Evolutionary conservation across 2,329 filamentous ascomycete genomes (phyloP).

Genomic region (Monascus ruber): DNA sequence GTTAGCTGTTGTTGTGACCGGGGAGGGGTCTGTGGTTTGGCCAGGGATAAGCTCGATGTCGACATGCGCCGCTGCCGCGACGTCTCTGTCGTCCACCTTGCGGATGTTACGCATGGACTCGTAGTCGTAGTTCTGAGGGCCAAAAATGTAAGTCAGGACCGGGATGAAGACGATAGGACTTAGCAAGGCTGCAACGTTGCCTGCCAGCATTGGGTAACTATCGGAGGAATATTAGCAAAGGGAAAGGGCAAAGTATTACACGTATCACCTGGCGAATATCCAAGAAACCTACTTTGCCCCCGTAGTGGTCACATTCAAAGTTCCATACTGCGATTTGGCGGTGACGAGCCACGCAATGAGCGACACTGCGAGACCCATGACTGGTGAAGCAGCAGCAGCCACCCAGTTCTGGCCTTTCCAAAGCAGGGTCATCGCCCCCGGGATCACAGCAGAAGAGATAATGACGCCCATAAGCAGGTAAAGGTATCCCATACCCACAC

Average conservation of each 20-base stretch:
- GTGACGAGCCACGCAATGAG: constrained; percentile 71
- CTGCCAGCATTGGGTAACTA: constrained; percentile 68
- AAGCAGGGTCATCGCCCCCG: constrained; percentile 65
- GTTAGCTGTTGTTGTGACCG: background rate
- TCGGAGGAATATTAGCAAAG: background rate
- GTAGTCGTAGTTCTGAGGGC: constrained; percentile 75
- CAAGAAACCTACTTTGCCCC: constrained; percentile 52
- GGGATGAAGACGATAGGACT: constrained; percentile 66
- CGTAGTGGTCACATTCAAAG: constrained; percentile 60
- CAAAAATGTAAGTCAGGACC: constrained; percentile 58
- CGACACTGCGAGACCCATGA: constrained; percentile 56
- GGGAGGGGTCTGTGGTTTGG: constrained; percentile 19
- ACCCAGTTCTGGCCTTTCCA: constrained; percentile 72
- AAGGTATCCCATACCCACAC: constrained; percentile 78
- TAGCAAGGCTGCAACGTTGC: constrained; percentile 72
- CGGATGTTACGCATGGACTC: constrained; percentile 69
- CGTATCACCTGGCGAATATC: background rate
- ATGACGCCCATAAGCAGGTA: constrained; percentile 89
- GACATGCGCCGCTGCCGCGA: constrained; percentile 51
- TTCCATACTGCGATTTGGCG: constrained; percentile 56
- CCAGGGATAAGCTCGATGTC: constrained; percentile 56
- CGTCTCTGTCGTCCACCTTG: constrained; percentile 64
- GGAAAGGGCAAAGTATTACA: background rate
- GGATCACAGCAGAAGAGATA: constrained; percentile 74
- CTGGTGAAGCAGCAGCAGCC: constrained; percentile 58